A percentile compares a stretch with the other conserved stretches of the same genome.
Conservation (phyloP, 2,329 filamentous ascomycete species). For the Penicillium sumatraense region DNA sequence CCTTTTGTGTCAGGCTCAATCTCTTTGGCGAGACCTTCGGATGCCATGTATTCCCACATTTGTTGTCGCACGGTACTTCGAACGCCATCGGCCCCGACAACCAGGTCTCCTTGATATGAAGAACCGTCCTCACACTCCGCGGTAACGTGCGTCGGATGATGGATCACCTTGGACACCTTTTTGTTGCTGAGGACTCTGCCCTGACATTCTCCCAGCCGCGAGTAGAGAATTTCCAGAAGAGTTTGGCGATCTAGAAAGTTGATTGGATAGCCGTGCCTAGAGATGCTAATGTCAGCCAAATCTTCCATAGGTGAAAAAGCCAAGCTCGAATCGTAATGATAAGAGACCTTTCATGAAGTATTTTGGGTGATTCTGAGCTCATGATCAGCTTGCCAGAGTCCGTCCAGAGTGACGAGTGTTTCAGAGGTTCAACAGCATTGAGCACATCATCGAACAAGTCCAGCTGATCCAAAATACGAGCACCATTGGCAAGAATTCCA, state of each 20-base stretch:
- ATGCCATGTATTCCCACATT: background rate
- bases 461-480: background rate
- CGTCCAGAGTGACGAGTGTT: background rate
- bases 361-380: background rate
- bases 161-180: background rate
- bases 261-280: conserved; percentile 16
- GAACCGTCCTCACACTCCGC: background rate
- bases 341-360: background rate
- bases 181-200: background rate
- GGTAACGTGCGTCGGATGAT: background rate
- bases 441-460: background rate
- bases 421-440: background rate
- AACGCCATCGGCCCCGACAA: background rate
- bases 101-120: background rate
- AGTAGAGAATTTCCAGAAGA: conserved; percentile 11
- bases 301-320: no score
- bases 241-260: conserved; percentile 15
- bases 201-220: background rate
- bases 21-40: background rate
- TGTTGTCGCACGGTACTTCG: background rate
- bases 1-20: background rate
- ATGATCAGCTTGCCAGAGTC: background rate
- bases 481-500: background rate
- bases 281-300: background rate
- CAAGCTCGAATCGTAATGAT: no score